Evolutionary conservation across 495 filamentous ascomycete genomes (phyloP).

Genomic region (Podospora conica): DNA sequence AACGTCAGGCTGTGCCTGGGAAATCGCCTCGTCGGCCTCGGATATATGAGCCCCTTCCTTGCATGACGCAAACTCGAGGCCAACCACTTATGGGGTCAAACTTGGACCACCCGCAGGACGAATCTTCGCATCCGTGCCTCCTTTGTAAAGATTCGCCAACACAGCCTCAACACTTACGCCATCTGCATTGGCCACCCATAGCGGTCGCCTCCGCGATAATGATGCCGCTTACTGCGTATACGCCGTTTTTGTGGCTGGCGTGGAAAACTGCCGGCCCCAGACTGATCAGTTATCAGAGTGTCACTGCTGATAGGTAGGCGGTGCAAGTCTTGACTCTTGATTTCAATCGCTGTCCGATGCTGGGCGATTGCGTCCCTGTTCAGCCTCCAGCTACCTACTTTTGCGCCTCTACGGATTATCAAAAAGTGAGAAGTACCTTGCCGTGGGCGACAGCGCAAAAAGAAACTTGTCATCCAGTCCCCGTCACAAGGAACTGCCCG

Average conservation of each 20-base stretch:
- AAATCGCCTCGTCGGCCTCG: background rate
- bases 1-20: background rate
- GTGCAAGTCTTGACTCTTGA: background rate
- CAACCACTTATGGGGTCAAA: background rate
- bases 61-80: background rate
- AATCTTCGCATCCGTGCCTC: background rate
- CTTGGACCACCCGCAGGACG: background rate
- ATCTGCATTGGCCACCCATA: background rate
- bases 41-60: background rate
- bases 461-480: background rate
- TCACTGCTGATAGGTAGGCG: background rate
- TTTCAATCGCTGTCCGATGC: background rate
- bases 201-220: background rate
- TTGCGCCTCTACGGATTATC: background rate
- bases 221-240: background rate
- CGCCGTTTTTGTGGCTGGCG: background rate
- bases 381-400: background rate
- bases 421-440: background rate
- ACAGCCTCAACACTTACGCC: conserved; percentile 1
- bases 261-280: background rate
- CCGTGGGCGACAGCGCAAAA: background rate
- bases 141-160: background rate
- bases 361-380: background rate
- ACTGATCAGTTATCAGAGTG: background rate
- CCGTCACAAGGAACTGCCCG: background rate